These are phyloP conservation scores for Calocybe gambosa DNA, from an alignment of 1,284 basidiomycete species.

Conservation along the genomic window DNA sequence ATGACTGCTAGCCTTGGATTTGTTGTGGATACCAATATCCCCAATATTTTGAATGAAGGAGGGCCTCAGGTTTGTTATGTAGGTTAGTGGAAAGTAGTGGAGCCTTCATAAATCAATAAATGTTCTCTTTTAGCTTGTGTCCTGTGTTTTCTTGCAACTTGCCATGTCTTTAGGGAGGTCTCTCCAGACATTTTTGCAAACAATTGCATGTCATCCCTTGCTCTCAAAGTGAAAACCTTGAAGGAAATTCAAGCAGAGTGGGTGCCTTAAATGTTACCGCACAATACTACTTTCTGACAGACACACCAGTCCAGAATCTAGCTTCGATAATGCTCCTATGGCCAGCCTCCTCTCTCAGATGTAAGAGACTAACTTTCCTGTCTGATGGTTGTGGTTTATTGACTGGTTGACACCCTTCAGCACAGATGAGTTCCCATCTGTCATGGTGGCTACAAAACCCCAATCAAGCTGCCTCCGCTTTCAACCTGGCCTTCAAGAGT, in stretches of 20 bases:
- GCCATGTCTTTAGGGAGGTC: conserved; percentile 9
- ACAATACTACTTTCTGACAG: not conserved
- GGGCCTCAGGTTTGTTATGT: conserved; percentile 21
- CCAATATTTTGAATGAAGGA: conserved; percentile 28
- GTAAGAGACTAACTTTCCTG: conserved; percentile 1
- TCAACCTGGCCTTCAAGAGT: conserved; percentile 4
- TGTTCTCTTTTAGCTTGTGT: conserved; percentile 4
- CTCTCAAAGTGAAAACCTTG: conserved; percentile 5
- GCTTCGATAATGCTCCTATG: conserved; percentile 8
- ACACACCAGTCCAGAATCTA: conserved; percentile 1
- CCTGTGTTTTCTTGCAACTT: conserved; percentile 10
- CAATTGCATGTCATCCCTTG: conserved; percentile 8
- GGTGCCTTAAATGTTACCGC: not conserved
- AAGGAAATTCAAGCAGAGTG: conserved; percentile 8
- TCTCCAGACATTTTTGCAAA: conserved; percentile 9
- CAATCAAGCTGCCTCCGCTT: conserved; percentile 4
- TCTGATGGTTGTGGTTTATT: not conserved
- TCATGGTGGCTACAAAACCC: conserved; percentile 8
- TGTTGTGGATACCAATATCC: conserved; percentile 24
- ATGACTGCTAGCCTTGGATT: conserved; percentile 18
- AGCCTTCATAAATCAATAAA: conserved; percentile 7
- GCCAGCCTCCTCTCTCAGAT: conserved; percentile 3
- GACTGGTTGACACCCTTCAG: not conserved
- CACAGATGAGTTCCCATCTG: conserved; percentile 3
- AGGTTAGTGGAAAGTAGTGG: conserved; percentile 1